phyloP scores from a whole-genome alignment of 345 rosid genomes.

The Populus pruinosa region DNA sequence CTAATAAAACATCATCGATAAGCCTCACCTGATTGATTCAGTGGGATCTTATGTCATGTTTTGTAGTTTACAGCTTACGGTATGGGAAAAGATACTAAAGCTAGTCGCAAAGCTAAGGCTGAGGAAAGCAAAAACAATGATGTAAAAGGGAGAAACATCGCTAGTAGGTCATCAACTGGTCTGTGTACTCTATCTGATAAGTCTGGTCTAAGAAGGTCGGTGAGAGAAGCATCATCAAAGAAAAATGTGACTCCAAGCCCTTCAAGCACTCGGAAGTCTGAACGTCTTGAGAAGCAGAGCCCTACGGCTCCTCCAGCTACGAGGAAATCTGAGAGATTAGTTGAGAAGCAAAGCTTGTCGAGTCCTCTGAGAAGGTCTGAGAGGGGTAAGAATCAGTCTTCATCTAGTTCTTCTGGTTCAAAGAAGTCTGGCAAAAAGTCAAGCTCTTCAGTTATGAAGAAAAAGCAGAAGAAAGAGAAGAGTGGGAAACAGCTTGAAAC shows the following conservation, averaged over 20 bases:
- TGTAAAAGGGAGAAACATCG: slow-evolving; percentile 31
- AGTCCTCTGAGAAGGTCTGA: slow-evolving; percentile 54
- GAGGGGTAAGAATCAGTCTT: slow-evolving; percentile 45
- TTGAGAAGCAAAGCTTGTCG: slow-evolving; percentile 31
- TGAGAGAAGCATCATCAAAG: slow-evolving; percentile 36
- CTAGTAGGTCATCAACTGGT: slow-evolving; percentile 34
- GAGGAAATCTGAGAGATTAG: slow-evolving; percentile 30
- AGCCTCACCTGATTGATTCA: background rate
- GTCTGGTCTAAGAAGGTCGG: slow-evolving; percentile 50
- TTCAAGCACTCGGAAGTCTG: slow-evolving; percentile 46
- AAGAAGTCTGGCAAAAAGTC: slow-evolving; percentile 33
- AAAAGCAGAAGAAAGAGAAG: slow-evolving; percentile 34
- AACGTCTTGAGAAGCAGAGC: slow-evolving; percentile 45
- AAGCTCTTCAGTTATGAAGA: slow-evolving; percentile 22
- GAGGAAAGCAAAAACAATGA: slow-evolving; percentile 19
- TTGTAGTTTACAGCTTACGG: background rate
- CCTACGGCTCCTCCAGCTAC: slow-evolving; percentile 32
- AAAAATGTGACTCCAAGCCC: slow-evolving; percentile 19
- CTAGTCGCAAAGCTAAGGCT: slow-evolving; percentile 35
- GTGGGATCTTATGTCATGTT: background rate
- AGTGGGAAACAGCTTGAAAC: slow-evolving; percentile 34
- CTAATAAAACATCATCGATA: background rate
- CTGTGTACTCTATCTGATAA: slow-evolving; percentile 21
- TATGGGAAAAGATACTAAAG: slow-evolving; percentile 41
- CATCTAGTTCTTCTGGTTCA: slow-evolving; percentile 27